phyloP scores from a whole-genome alignment of 2,329 filamentous ascomycete genomes.

The Orbilia ellipsospora region DNA sequence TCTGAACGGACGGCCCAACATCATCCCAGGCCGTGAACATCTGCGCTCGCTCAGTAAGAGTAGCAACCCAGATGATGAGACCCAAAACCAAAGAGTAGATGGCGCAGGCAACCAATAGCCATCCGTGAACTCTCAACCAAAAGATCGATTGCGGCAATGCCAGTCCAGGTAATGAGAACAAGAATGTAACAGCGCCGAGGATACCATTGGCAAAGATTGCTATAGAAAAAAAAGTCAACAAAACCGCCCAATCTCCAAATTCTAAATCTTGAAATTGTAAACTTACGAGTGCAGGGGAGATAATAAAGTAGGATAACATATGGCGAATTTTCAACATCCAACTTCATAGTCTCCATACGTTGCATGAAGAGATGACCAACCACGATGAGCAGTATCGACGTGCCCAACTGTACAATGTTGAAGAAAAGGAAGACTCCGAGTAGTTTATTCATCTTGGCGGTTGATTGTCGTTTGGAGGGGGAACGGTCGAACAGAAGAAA shows the following conservation, averaged over 20 bases:
- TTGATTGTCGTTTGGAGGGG: slow-evolving; percentile 1
- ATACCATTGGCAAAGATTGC: slow-evolving; percentile 78
- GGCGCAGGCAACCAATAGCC: slow-evolving; percentile 71
- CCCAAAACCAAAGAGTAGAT: slow-evolving; percentile 75
- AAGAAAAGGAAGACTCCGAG: slow-evolving; percentile 63
- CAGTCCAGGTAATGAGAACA: slow-evolving; percentile 77
- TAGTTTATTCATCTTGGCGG: slow-evolving; percentile 54
- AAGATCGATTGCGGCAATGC: slow-evolving; percentile 73
- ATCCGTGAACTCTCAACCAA: slow-evolving; percentile 77
- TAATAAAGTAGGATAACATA: slow-evolving; percentile 67
- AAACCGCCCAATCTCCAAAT: not conserved
- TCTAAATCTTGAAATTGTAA: slow-evolving; percentile 26
- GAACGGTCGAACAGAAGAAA: not conserved
- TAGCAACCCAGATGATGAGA: slow-evolving; percentile 77
- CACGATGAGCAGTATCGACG: slow-evolving; percentile 67
- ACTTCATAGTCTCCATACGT: slow-evolving; percentile 62
- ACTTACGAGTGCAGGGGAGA: slow-evolving; percentile 68
- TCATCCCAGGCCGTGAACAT: slow-evolving; percentile 72
- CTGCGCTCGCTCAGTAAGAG: slow-evolving; percentile 73
- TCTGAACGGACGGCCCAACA: slow-evolving; percentile 71
- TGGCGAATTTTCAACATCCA: slow-evolving; percentile 67
- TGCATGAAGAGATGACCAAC: slow-evolving; percentile 67
- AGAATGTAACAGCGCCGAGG: slow-evolving; percentile 77
- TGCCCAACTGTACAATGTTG: slow-evolving; percentile 68
- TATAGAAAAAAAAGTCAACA: slow-evolving; percentile 56